Base-by-base conservation (phyloP, 768 basidiomycete species). In the Tubosaeta sp. region DNA sequence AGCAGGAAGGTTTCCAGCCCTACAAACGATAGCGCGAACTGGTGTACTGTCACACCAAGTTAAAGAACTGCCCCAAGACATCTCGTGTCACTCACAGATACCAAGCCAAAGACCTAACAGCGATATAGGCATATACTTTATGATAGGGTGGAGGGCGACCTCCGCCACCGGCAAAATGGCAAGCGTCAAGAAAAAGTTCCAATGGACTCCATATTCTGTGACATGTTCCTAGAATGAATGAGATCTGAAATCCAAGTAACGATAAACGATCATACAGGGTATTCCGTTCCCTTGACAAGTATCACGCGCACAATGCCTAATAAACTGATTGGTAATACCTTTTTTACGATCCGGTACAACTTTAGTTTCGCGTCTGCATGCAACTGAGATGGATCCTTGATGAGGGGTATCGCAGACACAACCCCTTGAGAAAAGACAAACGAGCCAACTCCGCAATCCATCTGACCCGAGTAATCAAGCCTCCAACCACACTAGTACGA, bases 101-200 rank as follows among this genome's bases (percentile, higher is more conserved):
- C 82, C 83, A 4, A 92, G 71, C 22, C 78, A 52, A 16, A 90
- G 55, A 0, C 81, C 91, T 1, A 94, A 55, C 2, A 84, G 52
- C 0, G 84, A 79, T 34, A 87, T 76, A 0, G 87, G 81, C 4
- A 84, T 46, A 19, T 64, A 66, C 13, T 68, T 61, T 40, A 93
- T 75, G 29, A 91, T 22, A 0, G 90, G 88, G 49, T 88, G 85
- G 4, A 94, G 66, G 0, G 81, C 39, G 3, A 84, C 77, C 61
- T 91, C 83, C 12, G 89, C 69, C 4, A 90, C 62, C 0, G 94
- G 94, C 6, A 97, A 65, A 1, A 90, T 58, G 0, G 87, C 92
- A 19, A 98, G 76, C 0, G 96, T 97, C 58, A 98, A 79, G 77
- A 99, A 99, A 71, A 98, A 97, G 66, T 98, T 98, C 96, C 96